Evolutionary conservation across 2,329 filamentous ascomycete genomes (phyloP), one percentile per base, ranked within the genome.

Genomic region (Arthrobotrys musiformis): DNA sequence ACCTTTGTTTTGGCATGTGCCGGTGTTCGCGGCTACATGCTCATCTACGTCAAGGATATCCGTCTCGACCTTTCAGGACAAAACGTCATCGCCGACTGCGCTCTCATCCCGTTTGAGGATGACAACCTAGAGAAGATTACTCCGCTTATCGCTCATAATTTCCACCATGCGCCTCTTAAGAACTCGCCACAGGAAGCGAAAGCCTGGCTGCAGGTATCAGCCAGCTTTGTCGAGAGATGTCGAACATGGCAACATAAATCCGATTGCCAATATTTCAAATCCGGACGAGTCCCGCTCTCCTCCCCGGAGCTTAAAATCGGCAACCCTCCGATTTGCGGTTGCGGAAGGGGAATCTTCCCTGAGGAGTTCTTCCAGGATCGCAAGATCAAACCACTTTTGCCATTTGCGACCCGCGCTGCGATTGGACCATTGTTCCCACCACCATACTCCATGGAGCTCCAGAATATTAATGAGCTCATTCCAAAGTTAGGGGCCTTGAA

Each of bases 51-150:
- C 15, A 87, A 88, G 82, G 87, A 89, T 75, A 85, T 84, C 9
- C 90, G 88, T 82, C 87, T 85, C 83, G 83, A 88, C 89, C 64
- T 82, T 84, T 70, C 90, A 85, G 35, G 80, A 80, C 5, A 88
- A 87, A 83, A 89, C 89, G 81, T 89, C 86, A 56, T 87, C 85
- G 78, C 86, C 85, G 79, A 85, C 80, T 83, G 90, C 89, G 88
- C 88, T 90, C 83, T 90, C 86, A 80, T 89, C 90, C 78, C 88
- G 86, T 87, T 88, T 90, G 81, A 86, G 84, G 83, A 88, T 90
- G 8, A 88, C 88, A 11, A 82, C 84, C 83, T 88, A 86, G 61
- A 89, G 84, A 40, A 84, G 83, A 42, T 81, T 83, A 0, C 58
- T 83, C 82, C 70, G 85, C 84, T 60, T 84, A 84, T 19, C 83